Base-by-base conservation (phyloP, 2,329 filamentous ascomycete species). In the Epichloe sylvatica region DNA sequence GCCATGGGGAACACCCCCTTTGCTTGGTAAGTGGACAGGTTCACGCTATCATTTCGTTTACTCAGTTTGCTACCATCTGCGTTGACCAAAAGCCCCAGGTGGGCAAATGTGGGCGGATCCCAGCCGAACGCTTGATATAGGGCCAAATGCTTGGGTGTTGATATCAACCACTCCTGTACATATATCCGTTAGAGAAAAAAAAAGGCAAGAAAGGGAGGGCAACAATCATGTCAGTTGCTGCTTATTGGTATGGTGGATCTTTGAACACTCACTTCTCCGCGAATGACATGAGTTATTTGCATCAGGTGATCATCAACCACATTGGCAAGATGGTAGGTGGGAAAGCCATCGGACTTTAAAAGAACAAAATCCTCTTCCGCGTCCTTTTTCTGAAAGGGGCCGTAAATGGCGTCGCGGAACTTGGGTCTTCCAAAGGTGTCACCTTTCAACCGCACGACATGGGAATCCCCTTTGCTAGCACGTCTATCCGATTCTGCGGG, bases 311-410 rank as follows among this genome's bases (percentile, higher is more conserved):
- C 92, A 61, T 98, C 92, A 4, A 98, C 83, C 8, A 98, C 91
- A 61, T 97, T 98, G 4, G 92, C 92, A 53, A 98, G 83, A 65
- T 98, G 92, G 61, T 98, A 98, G 0, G 94, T 98, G 0, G 92
- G 92, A 55, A 85, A 85, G 0, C 89, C 90, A 62, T 98, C 92
- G 0, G 82, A 83, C 66, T 98, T 98, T 52, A 96, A 71, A 39
- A 98, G 72, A 53, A 98, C 86, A 19, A 89, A 91, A 60, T 97
- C 90, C 56, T 92, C 87, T 63, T 81, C 67, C 47, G 68, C 56
- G 55, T 74, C 62, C 59, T 69, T 67, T 62, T 76, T 75, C 67
- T 74, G 68, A 56, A 84, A 80, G 11, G 67, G 64, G 36, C 87
- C 87, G 60, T 94, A 94, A 9, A 97, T 82, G 36, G 91, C 66